Evolutionary conservation across 169 alveolate species (phyloP), one percentile per base, ranked within the genome.

Genomic region (Cryptosporidium xiaoi): DNA sequence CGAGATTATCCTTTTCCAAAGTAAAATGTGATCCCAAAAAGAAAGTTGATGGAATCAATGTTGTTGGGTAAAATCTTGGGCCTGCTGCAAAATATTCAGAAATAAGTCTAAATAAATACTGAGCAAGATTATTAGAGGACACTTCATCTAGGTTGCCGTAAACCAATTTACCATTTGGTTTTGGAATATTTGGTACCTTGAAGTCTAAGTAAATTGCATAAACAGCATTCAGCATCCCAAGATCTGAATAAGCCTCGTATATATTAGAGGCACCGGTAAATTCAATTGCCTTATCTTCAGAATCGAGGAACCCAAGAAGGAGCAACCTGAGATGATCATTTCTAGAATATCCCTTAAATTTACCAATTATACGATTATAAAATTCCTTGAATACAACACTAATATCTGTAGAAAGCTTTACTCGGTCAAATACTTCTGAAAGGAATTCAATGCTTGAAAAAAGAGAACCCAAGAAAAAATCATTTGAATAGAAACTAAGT

Each of bases 71-170:
- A 16, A 29, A 31, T 24, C 87, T 53, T 10, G 87, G 87, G 27
- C 50, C 51, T 4, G 87, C 87, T 16, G 87, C 87, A 24, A 77
- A 60, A 24, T 77, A 77, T 50, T 77, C 87, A 3, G 87, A 77
- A 31, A 77, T 62, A 31, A 77, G 24, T 62, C 87, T 77, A 62
- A 60, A 60, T 1, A 77, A n/a, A 53, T 77, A 77, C 65, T 77
- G 77, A 44, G 87, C 6, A 5, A 77, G 71, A 51, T 62, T 56
- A 12, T 60, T 44, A 1, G 10, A 10, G 18, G 29, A 31, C 16
- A 55, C 50, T 8, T n/a, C 18, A 27, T 33, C 29, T 7, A 53
- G 29, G 12, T 16, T 20, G 12, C 12, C 2, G 18, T 34, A n/a
- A n/a, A 6, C 8, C 18, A 62, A 27, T 6, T 20, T 4, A n/a